Conservation (phyloP, 2,329 filamentous ascomycete genomes). For the Tolypocladium cylindrosporum region DNA sequence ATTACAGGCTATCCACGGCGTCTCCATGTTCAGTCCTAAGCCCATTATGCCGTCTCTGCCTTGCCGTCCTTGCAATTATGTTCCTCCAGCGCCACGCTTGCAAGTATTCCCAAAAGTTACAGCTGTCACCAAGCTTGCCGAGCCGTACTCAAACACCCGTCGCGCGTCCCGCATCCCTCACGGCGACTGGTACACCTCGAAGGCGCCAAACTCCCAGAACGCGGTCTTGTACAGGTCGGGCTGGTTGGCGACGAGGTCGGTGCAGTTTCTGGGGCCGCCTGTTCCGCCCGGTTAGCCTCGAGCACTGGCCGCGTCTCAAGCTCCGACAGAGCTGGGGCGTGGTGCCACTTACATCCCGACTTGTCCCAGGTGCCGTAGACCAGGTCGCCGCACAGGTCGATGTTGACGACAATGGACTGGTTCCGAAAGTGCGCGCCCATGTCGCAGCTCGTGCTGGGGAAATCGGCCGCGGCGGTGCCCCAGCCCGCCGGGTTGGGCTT, state of each 20-base stretch:
- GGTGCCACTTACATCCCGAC: conserved; percentile 30
- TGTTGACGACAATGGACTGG: conserved; percentile 56
- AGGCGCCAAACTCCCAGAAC: conserved; percentile 55
- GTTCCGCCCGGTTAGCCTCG: neutral
- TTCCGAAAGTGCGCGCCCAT: conserved; percentile 52
- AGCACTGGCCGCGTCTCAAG: neutral
- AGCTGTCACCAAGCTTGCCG: neutral
- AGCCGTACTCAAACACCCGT: neutral
- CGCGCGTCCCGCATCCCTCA: neutral
- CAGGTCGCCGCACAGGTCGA: conserved; percentile 52
- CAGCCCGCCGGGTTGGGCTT: conserved; percentile 52
- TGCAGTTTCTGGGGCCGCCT: conserved; percentile 43
- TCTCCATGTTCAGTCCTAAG: neutral
- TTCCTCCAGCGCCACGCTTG: neutral
- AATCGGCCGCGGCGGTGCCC: conserved; percentile 54
- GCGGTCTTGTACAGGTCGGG: conserved; percentile 45
- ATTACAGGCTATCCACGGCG: neutral
- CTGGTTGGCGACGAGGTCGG: conserved; percentile 46
- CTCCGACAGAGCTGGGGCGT: neutral
- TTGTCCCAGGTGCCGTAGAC: conserved; percentile 35
- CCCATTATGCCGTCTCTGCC: neutral
- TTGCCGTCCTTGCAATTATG: neutral
- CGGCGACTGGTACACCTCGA: conserved; percentile 42
- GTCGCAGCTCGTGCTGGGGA: conserved; percentile 52
- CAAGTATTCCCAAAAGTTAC: neutral